These are phyloP conservation scores for Brassica rapa DNA, from an alignment of 345 rosid species.

Conservation along the genomic window DNA sequence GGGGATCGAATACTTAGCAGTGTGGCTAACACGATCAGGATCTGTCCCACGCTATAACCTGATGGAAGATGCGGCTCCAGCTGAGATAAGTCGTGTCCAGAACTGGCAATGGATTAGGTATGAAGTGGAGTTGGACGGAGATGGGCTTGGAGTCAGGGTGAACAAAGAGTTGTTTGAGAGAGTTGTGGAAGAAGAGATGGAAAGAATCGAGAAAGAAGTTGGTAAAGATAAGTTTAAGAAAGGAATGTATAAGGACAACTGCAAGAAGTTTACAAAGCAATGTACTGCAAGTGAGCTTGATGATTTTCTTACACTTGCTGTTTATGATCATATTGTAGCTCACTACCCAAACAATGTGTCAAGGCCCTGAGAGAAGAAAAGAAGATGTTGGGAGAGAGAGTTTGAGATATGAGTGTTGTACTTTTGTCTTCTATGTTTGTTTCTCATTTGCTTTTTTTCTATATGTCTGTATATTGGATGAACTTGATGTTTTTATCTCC, in stretches of 20 bases:
- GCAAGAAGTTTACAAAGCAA: conserved; percentile 70
- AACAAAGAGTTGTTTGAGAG: conserved; percentile 46
- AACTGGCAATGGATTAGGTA: conserved; percentile 39
- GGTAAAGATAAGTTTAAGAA: conserved; percentile 79
- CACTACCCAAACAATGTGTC: conserved; percentile 57
- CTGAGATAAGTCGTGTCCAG: conserved; percentile 91
- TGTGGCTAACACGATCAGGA: conserved; percentile 87
- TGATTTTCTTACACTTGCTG: conserved; percentile 81
- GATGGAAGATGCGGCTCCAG: conserved; percentile 96
- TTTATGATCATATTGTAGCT: conserved; percentile 63
- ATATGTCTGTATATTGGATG: conserved; percentile 17
- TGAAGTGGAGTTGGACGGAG: conserved; percentile 77
- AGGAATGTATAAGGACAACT: conserved; percentile 77
- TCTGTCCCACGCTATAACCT: conserved; percentile 92
- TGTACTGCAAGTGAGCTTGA: conserved; percentile 63
- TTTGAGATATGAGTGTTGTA: conserved; percentile 9
- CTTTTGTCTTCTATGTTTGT: conserved; percentile 6
- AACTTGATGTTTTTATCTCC: conserved; percentile 11
- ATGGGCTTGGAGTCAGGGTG: conserved; percentile 69
- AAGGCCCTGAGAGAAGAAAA: conserved; percentile 50
- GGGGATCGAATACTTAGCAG: conserved; percentile 85
- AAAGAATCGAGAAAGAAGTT: conserved; percentile 74
- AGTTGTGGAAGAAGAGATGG: conserved; percentile 91
- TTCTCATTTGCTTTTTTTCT: conserved; percentile 9
- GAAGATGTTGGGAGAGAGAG: neutral